Conservation (phyloP, 2,329 filamentous ascomycete species). For the Botrytis fragariae region DNA sequence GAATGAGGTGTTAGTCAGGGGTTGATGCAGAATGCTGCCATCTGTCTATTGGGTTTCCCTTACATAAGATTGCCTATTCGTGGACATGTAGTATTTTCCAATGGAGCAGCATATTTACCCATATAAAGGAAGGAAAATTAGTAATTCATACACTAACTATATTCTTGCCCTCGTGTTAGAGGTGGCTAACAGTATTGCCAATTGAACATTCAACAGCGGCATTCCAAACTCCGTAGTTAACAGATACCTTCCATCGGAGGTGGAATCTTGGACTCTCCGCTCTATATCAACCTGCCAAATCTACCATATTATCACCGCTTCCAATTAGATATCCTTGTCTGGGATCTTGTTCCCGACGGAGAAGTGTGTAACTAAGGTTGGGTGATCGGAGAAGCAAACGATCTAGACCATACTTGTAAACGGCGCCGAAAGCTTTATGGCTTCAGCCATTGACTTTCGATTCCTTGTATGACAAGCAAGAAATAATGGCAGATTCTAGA, state of each 20-base stretch:
- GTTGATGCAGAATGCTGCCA: neutral
- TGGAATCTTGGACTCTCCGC: neutral
- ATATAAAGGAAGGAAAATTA: neutral
- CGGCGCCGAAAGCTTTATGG: neutral
- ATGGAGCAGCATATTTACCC: neutral
- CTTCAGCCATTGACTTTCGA: neutral
- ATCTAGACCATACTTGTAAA: neutral
- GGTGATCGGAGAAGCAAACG: too few species aligned
- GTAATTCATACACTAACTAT: neutral
- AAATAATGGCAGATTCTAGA: neutral
- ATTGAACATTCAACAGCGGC: neutral
- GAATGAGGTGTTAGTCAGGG: neutral
- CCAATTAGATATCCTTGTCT: neutral
- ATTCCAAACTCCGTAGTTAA: neutral
- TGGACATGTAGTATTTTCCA: neutral
- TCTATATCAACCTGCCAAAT: neutral
- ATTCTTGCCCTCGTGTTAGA: neutral
- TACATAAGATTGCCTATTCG: neutral
- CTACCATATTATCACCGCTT: neutral
- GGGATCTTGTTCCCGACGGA: neutral
- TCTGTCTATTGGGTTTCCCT: neutral
- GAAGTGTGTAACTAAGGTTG: neutral
- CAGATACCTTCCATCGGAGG: neutral
- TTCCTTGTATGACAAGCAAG: neutral
- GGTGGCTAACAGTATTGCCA: neutral